These are phyloP conservation scores for Austroboletus niveus DNA, from an alignment of 1,284 basidiomycete genomes.

Conservation along the genomic window DNA sequence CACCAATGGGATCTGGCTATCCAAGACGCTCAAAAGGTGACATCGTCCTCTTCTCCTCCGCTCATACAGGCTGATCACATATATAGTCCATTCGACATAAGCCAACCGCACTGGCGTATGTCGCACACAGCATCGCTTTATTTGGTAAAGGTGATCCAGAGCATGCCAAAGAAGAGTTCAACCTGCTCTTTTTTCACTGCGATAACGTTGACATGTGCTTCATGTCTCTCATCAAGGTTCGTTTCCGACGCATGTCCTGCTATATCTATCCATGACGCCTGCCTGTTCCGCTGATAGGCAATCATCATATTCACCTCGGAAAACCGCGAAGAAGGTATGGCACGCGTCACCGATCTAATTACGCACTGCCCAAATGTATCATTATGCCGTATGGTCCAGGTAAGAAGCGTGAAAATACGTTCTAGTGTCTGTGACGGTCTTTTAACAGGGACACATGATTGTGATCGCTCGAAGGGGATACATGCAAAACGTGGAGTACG, in stretches of 20 bases:
- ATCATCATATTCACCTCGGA: neutral
- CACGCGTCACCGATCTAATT: neutral
- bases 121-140: neutral
- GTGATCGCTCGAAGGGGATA: neutral
- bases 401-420: neutral
- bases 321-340: neutral
- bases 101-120: neutral
- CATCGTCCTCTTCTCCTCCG: neutral
- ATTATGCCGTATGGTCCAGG: neutral
- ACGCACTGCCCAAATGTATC: neutral
- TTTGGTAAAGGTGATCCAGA: neutral
- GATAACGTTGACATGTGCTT: neutral
- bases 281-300: neutral
- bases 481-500: neutral
- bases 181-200: neutral
- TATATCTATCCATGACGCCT: neutral
- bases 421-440: neutral
- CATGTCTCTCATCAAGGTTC: neutral
- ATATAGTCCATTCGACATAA: neutral
- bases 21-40: neutral
- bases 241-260: neutral
- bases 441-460: neutral
- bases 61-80: neutral
- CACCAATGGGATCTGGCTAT: neutral
- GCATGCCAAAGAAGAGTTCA: neutral